These are phyloP conservation scores for Carex kokanica DNA, from an alignment of 176 grass and related monocot genomes.

Conservation along the genomic window DNA sequence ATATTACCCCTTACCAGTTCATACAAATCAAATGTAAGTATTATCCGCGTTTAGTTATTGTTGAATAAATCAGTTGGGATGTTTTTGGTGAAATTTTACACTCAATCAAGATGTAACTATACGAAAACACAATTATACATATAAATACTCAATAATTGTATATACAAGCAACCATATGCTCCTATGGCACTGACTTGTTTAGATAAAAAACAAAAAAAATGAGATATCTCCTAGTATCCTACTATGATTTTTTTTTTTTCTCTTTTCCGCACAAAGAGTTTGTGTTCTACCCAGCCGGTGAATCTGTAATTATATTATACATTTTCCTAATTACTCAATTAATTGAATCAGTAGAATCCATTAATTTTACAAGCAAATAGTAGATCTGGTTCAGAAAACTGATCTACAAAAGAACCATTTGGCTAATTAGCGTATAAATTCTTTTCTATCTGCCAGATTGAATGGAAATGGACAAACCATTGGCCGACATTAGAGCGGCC, in stretches of 20 bases:
- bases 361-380: neutral
- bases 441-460: neutral
- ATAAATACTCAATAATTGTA: no score
- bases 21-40: no score
- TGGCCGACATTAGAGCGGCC: neutral
- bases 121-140: no score
- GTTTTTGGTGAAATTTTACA: no score
- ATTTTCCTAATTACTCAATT: neutral
- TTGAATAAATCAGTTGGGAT: no score
- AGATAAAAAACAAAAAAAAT: no score
- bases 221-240: neutral
- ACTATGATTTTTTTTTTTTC: neutral
- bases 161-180: no score
- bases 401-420: neutral
- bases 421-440: neutral
- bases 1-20: no score
- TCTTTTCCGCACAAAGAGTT: neutral
- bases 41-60: no score
- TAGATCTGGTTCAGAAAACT: neutral
- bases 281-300: neutral
- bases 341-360: neutral
- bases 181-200: no score
- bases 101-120: no score
- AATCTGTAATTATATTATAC: no score
- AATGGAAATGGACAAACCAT: neutral